Evolutionary conservation across 164 flowering plant species (phyloP), one percentile per base, ranked within the genome.

Genomic region (Buxus sempervirens): DNA sequence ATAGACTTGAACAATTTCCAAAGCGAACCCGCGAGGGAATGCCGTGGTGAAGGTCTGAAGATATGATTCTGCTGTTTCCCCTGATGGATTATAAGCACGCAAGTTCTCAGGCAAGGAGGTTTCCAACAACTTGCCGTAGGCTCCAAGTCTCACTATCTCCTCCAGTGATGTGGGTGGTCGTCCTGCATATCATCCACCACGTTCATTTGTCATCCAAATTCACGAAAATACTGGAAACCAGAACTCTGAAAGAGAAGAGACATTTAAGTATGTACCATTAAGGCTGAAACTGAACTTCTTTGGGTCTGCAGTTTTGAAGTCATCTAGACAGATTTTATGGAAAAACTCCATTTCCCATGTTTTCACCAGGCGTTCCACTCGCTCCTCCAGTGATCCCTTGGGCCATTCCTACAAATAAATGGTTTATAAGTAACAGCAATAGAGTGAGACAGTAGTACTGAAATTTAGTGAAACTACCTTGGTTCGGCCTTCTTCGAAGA

Each of bases 301-400:
- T 0, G 79, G 68, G 71, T 86, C 80, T 23, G 82, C 9, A 25
- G 86, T 48, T 65, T 86, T 88, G 67, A 15, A 74, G 70, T 88
- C 90, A 1, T 81, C 69, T 1, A 68, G 55, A 36, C 61, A 7
- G 4, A 72, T 60, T 68, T 90, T 90, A 63, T 90, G 84, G 71
- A 85, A 79, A n/a, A 88, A n/a, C 73, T 90, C 96, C 96, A 90
- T 90, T 59, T 90, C 96, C 85, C 85, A 85, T 48, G 91, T 83
- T 84, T 90, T 90, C 20, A 86, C 84, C 4, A 88, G 78, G 66
- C 78, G 78, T 71, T 90, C 93, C 66, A 90, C 96, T 60, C 67
- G 69, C 55, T 85, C 96, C 70, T 86, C 93, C 0, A 82, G 67
- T 57, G 93, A 86, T 8, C 88, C 91, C 71, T 84, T 66, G 0